A percentile compares a stretch with the other conserved stretches of the same genome.
phyloP scores from a whole-genome alignment of 1,284 basidiomycete genomes.

The Fistulina hepatica region DNA sequence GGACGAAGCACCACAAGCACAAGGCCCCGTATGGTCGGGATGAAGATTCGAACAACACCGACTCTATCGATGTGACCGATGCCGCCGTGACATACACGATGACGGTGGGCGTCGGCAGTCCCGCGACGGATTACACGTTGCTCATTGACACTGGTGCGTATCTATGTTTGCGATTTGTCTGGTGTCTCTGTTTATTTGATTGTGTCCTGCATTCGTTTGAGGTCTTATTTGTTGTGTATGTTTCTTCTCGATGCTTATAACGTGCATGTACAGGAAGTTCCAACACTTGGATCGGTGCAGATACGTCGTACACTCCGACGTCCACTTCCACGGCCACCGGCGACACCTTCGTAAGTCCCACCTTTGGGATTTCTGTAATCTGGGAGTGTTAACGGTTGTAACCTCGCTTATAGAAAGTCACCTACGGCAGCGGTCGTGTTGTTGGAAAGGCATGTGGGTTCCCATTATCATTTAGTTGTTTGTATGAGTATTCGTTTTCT shows the following conservation, averaged over 20 bases:
- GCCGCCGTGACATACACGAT: conserved; percentile 37
- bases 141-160: conserved; percentile 37
- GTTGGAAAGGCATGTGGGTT: conserved; percentile 34
- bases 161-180: not conserved
- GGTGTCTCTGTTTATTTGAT: not conserved
- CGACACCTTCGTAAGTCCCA: conserved; percentile 26
- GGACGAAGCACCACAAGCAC: conserved; percentile 17
- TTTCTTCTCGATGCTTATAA: not conserved
- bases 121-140: conserved; percentile 32
- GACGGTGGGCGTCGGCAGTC: conserved; percentile 36
- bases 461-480: too few species aligned
- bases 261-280: conserved; percentile 21
- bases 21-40: conserved; percentile 14
- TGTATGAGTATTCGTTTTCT: conserved; percentile 1
- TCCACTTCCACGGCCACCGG: conserved; percentile 40
- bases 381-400: too few species aligned
- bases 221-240: conserved; percentile 7
- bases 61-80: conserved; percentile 42
- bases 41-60: conserved; percentile 8
- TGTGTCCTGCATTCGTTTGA: too few species aligned
- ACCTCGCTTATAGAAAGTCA: conserved; percentile 23
- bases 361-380: conserved; percentile 1
- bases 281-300: conserved; percentile 18
- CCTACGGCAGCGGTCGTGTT: conserved; percentile 43
- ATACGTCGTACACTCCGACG: conserved; percentile 27